These are phyloP conservation scores for Dendrostoma leiphaemia DNA, from an alignment of 2,329 filamentous ascomycete genomes.

Conservation along the genomic window DNA sequence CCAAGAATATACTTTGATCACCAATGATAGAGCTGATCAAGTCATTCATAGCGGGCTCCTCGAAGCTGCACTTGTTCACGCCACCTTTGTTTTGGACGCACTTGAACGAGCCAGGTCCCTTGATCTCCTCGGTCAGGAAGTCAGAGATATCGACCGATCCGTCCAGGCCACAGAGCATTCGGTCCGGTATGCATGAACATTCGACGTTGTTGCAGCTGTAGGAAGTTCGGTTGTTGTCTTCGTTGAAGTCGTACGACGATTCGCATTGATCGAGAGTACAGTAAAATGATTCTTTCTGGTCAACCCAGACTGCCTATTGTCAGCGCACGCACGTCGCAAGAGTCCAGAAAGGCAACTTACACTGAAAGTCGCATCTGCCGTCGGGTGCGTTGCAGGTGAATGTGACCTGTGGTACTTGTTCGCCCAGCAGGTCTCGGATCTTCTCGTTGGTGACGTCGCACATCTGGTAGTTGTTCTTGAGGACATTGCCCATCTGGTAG, in stretches of 20 bases:
- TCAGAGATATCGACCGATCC: slow-evolving; percentile 91
- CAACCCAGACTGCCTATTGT: slow-evolving; percentile 80
- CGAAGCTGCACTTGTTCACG: slow-evolving; percentile 71
- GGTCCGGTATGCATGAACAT: slow-evolving; percentile 84
- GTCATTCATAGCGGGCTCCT: slow-evolving; percentile 88
- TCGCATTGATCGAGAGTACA: slow-evolving; percentile 82
- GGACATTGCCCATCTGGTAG: slow-evolving; percentile 85
- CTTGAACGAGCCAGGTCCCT: slow-evolving; percentile 82
- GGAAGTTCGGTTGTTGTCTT: slow-evolving; percentile 69
- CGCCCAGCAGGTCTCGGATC: slow-evolving; percentile 82
- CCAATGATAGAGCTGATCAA: slow-evolving; percentile 88
- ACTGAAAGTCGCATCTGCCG: slow-evolving; percentile 89
- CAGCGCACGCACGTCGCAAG: neutral
- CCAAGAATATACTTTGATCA: slow-evolving; percentile 81
- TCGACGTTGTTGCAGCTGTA: slow-evolving; percentile 84
- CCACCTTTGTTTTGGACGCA: slow-evolving; percentile 66
- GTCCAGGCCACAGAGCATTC: slow-evolving; percentile 90
- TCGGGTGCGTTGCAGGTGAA: slow-evolving; percentile 82
- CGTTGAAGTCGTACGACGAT: slow-evolving; percentile 66
- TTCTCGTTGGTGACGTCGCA: slow-evolving; percentile 96
- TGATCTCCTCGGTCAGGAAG: slow-evolving; percentile 79
- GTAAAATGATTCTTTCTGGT: slow-evolving; percentile 92
- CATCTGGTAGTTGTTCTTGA: slow-evolving; percentile 95
- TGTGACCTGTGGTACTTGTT: slow-evolving; percentile 86
- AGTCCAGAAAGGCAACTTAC: slow-evolving; percentile 45